phyloP scores from a whole-genome alignment of 164 flowering plant species.

The Chloranthus sessilifolius region DNA sequence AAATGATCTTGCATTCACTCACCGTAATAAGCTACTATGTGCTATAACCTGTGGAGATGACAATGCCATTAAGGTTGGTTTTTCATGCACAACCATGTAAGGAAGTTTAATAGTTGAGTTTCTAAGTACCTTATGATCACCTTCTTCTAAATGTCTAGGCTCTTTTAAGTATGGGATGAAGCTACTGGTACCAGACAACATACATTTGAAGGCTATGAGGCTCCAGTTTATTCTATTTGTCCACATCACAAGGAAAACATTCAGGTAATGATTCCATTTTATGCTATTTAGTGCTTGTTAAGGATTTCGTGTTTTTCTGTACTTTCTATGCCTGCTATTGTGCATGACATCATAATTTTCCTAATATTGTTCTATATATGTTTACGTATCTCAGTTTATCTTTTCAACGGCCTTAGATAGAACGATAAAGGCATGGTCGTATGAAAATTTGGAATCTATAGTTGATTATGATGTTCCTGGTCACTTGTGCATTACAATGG shows the following conservation, averaged over 20 bases:
- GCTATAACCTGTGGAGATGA: constrained; percentile 79
- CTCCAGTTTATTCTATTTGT: constrained; percentile 71
- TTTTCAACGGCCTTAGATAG: constrained; percentile 68
- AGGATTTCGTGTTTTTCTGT: neutral
- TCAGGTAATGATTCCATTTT: constrained; percentile 40
- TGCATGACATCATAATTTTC: too few species aligned
- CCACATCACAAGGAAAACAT: constrained; percentile 71
- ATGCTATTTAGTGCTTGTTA: too few species aligned
- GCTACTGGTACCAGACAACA: constrained; percentile 44
- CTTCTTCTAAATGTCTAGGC: neutral
- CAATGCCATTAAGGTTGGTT: constrained; percentile 59
- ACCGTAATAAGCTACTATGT: constrained; percentile 60
- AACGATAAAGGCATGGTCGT: constrained; percentile 72
- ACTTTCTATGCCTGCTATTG: too few species aligned
- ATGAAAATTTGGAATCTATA: constrained; percentile 58
- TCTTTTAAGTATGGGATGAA: constrained; percentile 60
- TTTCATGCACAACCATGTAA: neutral
- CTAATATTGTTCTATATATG: too few species aligned
- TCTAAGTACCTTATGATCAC: too few species aligned
- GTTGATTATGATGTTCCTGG: constrained; percentile 79
- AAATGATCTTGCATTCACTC: constrained; percentile 74
- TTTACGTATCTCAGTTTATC: constrained; percentile 47
- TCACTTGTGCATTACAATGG: constrained; percentile 53
- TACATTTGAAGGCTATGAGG: constrained; percentile 69
- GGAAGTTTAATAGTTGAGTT: too few species aligned